These are phyloP conservation scores for Didymella pinodella DNA, from an alignment of 2,329 filamentous ascomycete genomes.

Conservation along the genomic window DNA sequence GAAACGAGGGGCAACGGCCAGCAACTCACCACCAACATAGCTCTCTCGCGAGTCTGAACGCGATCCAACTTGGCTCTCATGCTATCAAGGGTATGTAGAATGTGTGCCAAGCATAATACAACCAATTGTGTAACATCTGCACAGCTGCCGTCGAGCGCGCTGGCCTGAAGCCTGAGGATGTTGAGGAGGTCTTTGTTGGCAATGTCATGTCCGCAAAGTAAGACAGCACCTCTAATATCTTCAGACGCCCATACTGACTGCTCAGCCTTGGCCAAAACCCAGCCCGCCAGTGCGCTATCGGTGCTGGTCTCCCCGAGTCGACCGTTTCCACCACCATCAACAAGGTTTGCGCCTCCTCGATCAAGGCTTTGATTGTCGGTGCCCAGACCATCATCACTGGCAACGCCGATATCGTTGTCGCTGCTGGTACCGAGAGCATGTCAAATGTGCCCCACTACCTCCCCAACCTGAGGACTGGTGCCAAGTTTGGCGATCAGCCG, in stretches of 20 bases:
- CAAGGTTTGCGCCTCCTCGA: conserved; percentile 96
- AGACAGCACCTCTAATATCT: conserved; percentile 31
- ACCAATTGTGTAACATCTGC: conserved; percentile 27
- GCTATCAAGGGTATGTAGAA: conserved; percentile 82
- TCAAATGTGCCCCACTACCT: conserved; percentile 98
- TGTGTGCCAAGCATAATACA: conserved; percentile 8
- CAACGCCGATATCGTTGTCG: conserved; percentile 90
- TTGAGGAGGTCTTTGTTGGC: conserved; percentile 97
- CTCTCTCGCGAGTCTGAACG: conserved; percentile 85
- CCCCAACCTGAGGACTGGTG: conserved; percentile 81
- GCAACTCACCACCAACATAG: conserved; percentile 57
- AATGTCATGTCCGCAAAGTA: conserved; percentile 98
- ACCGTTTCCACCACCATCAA: conserved; percentile 93
- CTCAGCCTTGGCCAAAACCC: conserved; percentile 91
- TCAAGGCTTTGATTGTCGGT: conserved; percentile 94
- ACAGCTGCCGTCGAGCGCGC: conserved; percentile 82
- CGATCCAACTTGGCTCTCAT: conserved; percentile 84
- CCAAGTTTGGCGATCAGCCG: conserved; percentile 91
- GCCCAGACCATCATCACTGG: conserved; percentile 98
- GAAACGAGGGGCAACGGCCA: conserved; percentile 33
- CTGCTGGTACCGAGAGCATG: conserved; percentile 97
- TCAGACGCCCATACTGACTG: conserved; percentile 16
- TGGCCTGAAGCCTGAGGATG: conserved; percentile 84
- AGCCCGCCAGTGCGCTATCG: conserved; percentile 90
- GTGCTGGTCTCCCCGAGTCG: conserved; percentile 80